phyloP scores from a whole-genome alignment of 306 rosid genomes.

The Vigna angularis region DNA sequence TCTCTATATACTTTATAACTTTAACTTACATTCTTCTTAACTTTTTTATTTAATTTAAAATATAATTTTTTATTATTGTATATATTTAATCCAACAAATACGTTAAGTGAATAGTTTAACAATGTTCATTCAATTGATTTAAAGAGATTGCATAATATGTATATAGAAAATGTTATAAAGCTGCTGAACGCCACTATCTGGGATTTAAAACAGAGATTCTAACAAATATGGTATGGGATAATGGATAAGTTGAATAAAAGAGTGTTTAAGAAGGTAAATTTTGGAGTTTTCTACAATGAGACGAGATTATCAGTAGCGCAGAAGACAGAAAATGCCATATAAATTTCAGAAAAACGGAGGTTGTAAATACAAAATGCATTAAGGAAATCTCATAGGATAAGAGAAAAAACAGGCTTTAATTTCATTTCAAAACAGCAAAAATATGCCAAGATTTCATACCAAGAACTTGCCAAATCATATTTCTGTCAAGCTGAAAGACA shows the following conservation, averaged over 20 bases:
- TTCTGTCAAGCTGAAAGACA: conserved; percentile 74
- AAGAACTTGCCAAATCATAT: conserved; percentile 71
- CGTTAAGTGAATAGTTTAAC: no score
- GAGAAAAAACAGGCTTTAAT: background rate
- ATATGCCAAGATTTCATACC: conserved; percentile 53
- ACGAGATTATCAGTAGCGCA: background rate
- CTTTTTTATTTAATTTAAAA: no score
- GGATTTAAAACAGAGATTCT: background rate
- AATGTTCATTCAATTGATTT: no score
- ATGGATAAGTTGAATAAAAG: background rate
- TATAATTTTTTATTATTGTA: no score
- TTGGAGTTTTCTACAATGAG: conserved; percentile 14
- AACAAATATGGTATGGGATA: background rate
- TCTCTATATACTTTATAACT: no score
- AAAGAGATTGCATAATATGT: no score
- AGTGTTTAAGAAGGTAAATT: background rate
- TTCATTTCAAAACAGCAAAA: conserved; percentile 28
- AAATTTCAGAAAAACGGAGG: conserved; percentile 2
- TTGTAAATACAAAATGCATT: background rate
- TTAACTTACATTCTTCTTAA: no score
- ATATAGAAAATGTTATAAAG: no score
- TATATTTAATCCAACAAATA: no score
- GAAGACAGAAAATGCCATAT: background rate
- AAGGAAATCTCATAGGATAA: conserved; percentile 6
- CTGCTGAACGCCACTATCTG: no score